These are phyloP conservation scores for Gossypium arboreum DNA, from an alignment of 345 rosid species.

Conservation along the genomic window DNA sequence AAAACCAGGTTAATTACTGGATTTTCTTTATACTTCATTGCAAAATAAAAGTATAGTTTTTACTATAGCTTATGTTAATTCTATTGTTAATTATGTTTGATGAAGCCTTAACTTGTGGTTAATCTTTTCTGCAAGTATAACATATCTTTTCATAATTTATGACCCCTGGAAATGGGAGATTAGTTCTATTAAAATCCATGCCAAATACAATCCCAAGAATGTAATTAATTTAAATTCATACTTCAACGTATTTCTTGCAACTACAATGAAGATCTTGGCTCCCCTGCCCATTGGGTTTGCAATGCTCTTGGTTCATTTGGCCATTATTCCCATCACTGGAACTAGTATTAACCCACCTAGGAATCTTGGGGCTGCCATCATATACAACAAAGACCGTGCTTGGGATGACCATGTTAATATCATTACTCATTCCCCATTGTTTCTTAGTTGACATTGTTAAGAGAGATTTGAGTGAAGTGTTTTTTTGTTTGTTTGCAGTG, in stretches of 20 bases:
- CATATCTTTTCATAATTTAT: too few relatives aligned
- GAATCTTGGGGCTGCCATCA: constrained; percentile 70
- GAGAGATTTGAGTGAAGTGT: background rate
- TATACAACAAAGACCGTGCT: constrained; percentile 42
- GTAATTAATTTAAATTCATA: too few relatives aligned
- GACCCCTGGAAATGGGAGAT: too few relatives aligned
- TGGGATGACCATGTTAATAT: constrained; percentile 56
- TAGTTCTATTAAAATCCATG: too few relatives aligned
- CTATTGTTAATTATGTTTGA: too few relatives aligned
- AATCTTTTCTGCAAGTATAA: too few relatives aligned
- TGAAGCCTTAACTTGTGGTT: too few relatives aligned
- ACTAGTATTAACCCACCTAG: constrained; percentile 71
- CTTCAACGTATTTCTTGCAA: background rate
- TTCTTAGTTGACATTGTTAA: background rate
- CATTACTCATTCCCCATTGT: background rate
- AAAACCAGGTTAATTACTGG: too few relatives aligned
- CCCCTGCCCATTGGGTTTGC: constrained; percentile 75
- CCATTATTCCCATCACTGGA: constrained; percentile 65
- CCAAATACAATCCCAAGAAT: too few relatives aligned
- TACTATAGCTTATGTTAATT: too few relatives aligned
- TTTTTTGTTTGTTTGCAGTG: constrained; percentile 34
- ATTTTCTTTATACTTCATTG: too few relatives aligned
- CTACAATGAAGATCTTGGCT: constrained; percentile 47
- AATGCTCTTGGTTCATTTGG: constrained; percentile 67
- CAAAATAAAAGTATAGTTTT: too few relatives aligned